Base-by-base conservation (phyloP, 2,329 filamentous ascomycete genomes). In the Calonectria hongkongensis region DNA sequence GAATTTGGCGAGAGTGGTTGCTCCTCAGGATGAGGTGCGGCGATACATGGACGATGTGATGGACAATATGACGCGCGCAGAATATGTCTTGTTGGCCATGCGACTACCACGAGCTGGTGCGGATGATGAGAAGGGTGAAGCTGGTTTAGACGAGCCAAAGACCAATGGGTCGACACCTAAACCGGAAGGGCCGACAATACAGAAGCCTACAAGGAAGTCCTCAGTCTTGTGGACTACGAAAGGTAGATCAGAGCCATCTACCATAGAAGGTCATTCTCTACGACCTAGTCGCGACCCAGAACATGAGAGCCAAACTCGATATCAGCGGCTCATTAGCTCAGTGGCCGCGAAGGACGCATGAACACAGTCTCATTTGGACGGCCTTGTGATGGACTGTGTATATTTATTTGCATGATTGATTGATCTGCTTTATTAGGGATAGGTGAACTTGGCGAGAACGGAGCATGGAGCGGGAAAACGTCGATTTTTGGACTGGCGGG, bases 21-120 rank as follows among this genome's bases (percentile, higher is more conserved):
- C 91, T 25, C 90, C 90, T 2, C 86, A 87, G 33, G 91, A 93
- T 18, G 91, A 93, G 75, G 92, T 93, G 27, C 85, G 86, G 60
- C 87, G 89, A 56, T 93, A 94, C 77, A 94, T 94, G 92, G 89
- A 93, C 79, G 89, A 93, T 78, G 86, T 94, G 6, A 93, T 94
- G 92, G 89, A 90, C 72, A 92, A 89, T 74, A 92, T 92, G 88
- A 93, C 91, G 10, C 87, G 92, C 41, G 92, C 91, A 16, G 92
- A 93, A 81, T 93, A 93, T 78, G 87, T 93, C 4, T 83, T 93
- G 27, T 84, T 94, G 33, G 92, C 92, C 13, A 93, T 93, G 91
- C 88, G 91, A 60, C 85, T 94, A 16, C 91, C 92, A 0, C 87
- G 87, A 62, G 82, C 74, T 18, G 74, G 74, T 8, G 76, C 79